Evolutionary conservation across 2,329 filamentous ascomycete species (phyloP).

Genomic region (Penicillium rolfsii): DNA sequence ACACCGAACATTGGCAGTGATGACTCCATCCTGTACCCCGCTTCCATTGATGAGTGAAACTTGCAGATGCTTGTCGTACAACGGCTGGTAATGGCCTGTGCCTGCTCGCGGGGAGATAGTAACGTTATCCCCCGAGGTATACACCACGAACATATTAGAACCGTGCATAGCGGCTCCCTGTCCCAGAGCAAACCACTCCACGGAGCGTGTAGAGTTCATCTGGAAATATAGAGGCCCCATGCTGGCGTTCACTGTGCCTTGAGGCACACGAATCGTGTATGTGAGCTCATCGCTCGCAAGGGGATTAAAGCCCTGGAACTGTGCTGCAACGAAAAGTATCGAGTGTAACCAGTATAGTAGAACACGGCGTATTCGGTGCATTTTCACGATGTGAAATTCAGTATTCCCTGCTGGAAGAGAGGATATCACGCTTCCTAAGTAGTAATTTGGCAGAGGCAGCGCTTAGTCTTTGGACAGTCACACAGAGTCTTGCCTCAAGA

Average conservation of each 20-base stretch:
- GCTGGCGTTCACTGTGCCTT: constrained; percentile 54
- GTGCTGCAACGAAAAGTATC: constrained; percentile 10
- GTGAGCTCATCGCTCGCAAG: constrained; percentile 16
- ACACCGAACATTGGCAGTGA: constrained; percentile 61
- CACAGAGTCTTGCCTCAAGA: constrained; percentile 1
- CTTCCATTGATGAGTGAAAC: constrained; percentile 63
- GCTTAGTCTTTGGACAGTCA: neutral
- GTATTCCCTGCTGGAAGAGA: neutral
- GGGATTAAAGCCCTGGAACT: constrained; percentile 21
- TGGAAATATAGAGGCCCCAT: constrained; percentile 62
- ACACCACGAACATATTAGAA: constrained; percentile 63
- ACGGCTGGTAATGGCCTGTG: constrained; percentile 54
- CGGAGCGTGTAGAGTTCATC: constrained; percentile 56
- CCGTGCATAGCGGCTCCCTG: constrained; percentile 59
- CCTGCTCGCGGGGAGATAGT: constrained; percentile 61
- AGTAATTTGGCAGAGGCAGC: neutral
- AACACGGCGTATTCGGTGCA: neutral
- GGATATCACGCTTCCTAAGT: neutral
- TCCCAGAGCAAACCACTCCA: constrained; percentile 60
- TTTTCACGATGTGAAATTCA: neutral
- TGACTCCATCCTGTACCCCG: constrained; percentile 56
- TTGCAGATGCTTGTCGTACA: constrained; percentile 48
- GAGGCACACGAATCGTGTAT: constrained; percentile 59
- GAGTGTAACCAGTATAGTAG: neutral
- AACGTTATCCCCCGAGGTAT: constrained; percentile 58